Percentiles rank a stretch among this genome's conserved stretches.
Evolutionary conservation across 441 rosid genomes (phyloP).

Genomic region (Syzygium malaccense): DNA sequence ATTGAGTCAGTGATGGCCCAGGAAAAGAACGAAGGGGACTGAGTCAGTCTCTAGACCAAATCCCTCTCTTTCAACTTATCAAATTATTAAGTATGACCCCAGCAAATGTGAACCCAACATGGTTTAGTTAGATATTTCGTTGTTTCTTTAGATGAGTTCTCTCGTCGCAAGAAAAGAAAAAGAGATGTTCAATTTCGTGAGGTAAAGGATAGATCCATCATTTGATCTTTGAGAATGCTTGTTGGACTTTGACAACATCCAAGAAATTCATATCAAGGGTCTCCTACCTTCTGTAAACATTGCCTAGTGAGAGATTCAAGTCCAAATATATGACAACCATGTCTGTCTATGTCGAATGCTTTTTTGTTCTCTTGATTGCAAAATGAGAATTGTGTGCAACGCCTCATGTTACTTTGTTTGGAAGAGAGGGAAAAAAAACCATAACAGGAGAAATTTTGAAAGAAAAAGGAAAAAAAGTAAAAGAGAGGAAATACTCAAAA

Average conservation of each 20-base stretch:
- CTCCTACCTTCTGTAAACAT: background rate
- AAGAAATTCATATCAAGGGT: background rate
- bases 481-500: background rate
- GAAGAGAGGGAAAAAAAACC: background rate
- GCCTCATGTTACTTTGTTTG: background rate
- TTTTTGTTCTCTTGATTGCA: background rate
- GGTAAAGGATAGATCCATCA: background rate
- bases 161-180: background rate
- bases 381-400: background rate
- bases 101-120: background rate
- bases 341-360: background rate
- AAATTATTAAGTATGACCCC: background rate
- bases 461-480: background rate
- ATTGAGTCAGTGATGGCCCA: background rate
- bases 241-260: background rate
- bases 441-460: background rate
- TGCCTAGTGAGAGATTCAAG: background rate
- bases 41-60: background rate
- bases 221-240: background rate
- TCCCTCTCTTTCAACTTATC: background rate
- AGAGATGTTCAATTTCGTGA: background rate
- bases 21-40: background rate
- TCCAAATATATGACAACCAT: background rate
- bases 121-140: background rate
- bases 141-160: background rate